A percentile compares a stretch with the other conserved stretches of the same genome.
phyloP scores from a whole-genome alignment of 768 basidiomycete species.

The Naganishia friedmannii region DNA sequence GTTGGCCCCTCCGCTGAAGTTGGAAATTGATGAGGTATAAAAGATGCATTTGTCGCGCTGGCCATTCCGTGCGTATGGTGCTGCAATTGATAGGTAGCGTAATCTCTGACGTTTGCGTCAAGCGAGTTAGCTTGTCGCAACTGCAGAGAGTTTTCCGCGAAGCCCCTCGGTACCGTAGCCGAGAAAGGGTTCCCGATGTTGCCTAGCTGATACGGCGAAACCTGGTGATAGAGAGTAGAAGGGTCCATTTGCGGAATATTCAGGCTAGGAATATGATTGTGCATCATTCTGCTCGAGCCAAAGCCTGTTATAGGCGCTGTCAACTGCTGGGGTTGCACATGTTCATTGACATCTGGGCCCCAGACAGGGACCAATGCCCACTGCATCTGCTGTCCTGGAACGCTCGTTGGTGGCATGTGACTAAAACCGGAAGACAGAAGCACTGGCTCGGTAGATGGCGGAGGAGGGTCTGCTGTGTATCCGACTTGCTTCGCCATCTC shows the following conservation, averaged over 20 bases:
- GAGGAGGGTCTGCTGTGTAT: not conserved
- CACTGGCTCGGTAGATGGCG: not conserved
- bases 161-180: not conserved
- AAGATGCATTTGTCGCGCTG: not conserved
- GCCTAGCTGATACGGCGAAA: not conserved
- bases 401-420: not conserved
- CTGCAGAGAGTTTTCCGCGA: not conserved
- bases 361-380: slow-evolving; percentile 20
- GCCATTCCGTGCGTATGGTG: not conserved
- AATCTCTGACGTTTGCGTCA: not conserved
- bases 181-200: not conserved
- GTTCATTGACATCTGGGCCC: not conserved
- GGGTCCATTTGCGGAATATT: not conserved
- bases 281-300: not conserved
- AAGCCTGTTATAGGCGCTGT: not conserved
- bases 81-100: not conserved
- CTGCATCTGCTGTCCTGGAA: slow-evolving; percentile 4
- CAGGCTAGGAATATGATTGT: not conserved
- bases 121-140: not conserved
- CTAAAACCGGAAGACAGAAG: not conserved
- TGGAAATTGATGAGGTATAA: not conserved
- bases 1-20: not conserved
- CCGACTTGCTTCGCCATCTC: not conserved
- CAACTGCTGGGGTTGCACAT: not conserved
- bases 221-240: not conserved